Evolutionary conservation across 192 early-diverging fungal species (phyloP).

Genomic region (Rhizophlyctis rosea): DNA sequence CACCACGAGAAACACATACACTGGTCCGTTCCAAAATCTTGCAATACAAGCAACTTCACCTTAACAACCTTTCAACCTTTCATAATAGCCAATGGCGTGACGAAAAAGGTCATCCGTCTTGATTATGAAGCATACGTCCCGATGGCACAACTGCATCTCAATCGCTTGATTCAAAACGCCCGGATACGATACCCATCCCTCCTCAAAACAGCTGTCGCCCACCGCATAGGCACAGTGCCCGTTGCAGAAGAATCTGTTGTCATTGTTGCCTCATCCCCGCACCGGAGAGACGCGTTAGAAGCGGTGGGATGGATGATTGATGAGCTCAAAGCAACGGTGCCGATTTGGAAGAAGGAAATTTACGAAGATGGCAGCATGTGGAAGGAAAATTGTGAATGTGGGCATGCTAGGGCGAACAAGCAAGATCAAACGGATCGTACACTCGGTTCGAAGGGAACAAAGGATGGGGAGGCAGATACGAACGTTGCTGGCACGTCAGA

Average conservation of each 20-base stretch:
- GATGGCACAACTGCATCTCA: constrained; percentile 72
- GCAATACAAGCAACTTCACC: constrained; percentile 1
- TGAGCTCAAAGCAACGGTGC: constrained; percentile 78
- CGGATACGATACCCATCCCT: constrained; percentile 62
- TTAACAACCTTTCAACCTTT: too few species aligned
- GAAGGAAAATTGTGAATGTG: constrained; percentile 57
- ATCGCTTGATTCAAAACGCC: constrained; percentile 66
- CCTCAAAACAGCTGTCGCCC: constrained; percentile 69
- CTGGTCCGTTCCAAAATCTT: constrained; percentile 47
- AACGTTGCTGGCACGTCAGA: too few species aligned
- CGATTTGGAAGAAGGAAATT: constrained; percentile 95
- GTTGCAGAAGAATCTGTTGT: constrained; percentile 80
- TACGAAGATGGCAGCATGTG: constrained; percentile 78
- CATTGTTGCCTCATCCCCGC: constrained; percentile 75
- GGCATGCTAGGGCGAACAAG: too few species aligned
- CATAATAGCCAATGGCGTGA: constrained; percentile 28
- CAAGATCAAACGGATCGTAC: too few species aligned
- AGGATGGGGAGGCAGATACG: too few species aligned
- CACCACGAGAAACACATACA: constrained; percentile 80
- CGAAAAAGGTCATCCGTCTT: constrained; percentile 67
- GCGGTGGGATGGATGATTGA: constrained; percentile 84
- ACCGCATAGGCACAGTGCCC: constrained; percentile 75
- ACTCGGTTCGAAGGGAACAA: too few species aligned
- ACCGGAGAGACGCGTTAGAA: constrained; percentile 72
- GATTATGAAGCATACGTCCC: constrained; percentile 84